Evolutionary conservation across 176 grass and related monocot genomes (phyloP).

Genomic region (Stipa capillata): DNA sequence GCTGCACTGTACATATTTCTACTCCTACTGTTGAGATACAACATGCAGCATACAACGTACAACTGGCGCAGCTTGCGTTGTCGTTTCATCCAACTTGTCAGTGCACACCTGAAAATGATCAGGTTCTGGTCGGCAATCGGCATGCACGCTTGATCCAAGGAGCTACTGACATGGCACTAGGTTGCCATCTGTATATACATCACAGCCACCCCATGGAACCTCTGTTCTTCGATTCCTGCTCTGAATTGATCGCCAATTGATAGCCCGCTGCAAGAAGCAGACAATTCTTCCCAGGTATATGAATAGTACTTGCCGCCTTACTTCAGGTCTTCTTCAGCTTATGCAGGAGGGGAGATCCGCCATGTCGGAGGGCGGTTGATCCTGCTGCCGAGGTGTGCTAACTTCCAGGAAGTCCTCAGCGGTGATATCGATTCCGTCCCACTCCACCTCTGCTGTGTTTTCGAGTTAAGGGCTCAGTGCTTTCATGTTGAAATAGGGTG

Average conservation of each 20-base stretch:
- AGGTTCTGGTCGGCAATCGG: neutral
- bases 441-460: conserved; percentile 40
- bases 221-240: neutral
- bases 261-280: neutral
- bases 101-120: neutral
- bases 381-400: conserved; percentile 35
- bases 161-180: neutral
- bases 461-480: conserved; percentile 20
- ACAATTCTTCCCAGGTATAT: neutral
- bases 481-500: conserved; percentile 6
- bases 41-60: conserved; percentile 1
- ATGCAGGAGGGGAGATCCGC: conserved; percentile 12
- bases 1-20: neutral
- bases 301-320: neutral
- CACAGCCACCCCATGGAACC: conserved; percentile 17
- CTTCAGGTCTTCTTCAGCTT: conserved; percentile 12
- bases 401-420: conserved; percentile 48
- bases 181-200: conserved; percentile 43
- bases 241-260: neutral
- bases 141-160: conserved; percentile 12
- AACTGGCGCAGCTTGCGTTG: neutral
- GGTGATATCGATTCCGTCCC: conserved; percentile 42
- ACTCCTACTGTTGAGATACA: conserved; percentile 17
- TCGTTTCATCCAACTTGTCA: neutral
- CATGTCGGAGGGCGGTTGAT: conserved; percentile 17